Evolutionary conservation across 768 basidiomycete species (phyloP), one percentile per base, ranked within the genome.

Genomic region (Tricholomella constricta): DNA sequence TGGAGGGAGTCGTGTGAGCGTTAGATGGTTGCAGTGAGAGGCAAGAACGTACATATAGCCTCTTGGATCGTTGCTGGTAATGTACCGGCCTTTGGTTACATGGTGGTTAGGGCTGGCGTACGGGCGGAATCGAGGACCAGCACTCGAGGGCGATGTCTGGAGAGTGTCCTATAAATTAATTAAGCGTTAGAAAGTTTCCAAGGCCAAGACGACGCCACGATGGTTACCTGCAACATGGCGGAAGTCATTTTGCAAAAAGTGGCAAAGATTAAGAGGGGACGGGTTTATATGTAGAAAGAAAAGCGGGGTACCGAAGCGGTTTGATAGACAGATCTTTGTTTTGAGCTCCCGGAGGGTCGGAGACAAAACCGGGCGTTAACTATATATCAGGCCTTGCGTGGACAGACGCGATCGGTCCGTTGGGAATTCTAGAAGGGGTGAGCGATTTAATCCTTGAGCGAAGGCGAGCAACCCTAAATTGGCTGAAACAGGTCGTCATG

Each of bases 51-150:
- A 93, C 91, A 94, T 91, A 72, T 93, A 94, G 14, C 91, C 91
- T 62, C 91, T 75, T 22, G 89, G 86, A 73, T 94, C 91, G 63
- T 91, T 93, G 71, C 86, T 88, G 25, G 91, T 94, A 66, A 93
- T 94, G 69, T 93, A 94, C 22, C 91, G 81, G 54, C 88, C 88
- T 69, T 90, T 91, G 3, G 85, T 87, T 53, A 92, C 90, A 67
- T 89, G 86, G 69, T 92, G 89, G 60, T 81, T 81, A 2, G 86
- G 74, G 64, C 85, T 89, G 12, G 87, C 83, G 62, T 83, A 91
- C 22, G 89, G 89, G 49, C 86, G 80, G 65, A 81, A 81, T 44
- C 78, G 72, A 9, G 78, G 75, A 12, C 72, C 71, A 15, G 66
- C 65, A 15, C 62, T 64, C 11, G 77, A 64, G n/a, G 77, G 67